These are phyloP conservation scores for Diplogelasinospora grovesii DNA, from an alignment of 495 filamentous ascomycete genomes.

Conservation along the genomic window DNA sequence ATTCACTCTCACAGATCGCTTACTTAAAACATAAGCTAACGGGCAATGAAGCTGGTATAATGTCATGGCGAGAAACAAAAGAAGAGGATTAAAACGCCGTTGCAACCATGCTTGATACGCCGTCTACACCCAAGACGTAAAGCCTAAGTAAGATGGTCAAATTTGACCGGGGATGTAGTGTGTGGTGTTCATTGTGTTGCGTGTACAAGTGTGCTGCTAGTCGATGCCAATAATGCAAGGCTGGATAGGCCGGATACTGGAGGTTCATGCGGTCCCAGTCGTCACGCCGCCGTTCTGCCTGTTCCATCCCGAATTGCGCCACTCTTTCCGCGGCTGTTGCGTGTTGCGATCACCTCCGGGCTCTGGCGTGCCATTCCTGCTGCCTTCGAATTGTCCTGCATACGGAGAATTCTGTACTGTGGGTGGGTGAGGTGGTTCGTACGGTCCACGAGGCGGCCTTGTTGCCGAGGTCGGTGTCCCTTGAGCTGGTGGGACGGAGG, in stretches of 20 bases:
- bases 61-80: no score
- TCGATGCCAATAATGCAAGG: no score
- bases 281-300: conserved; percentile 33
- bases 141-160: neutral
- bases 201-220: no score
- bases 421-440: conserved; percentile 14
- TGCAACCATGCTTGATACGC: no score
- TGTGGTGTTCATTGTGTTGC: no score
- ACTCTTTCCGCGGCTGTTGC: conserved; percentile 37
- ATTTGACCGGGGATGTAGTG: no score
- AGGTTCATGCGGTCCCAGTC: conserved; percentile 23
- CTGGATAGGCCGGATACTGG: conserved; percentile 1
- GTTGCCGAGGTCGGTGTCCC: conserved; percentile 41
- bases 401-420: conserved; percentile 18
- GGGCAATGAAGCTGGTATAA: no score
- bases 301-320: conserved; percentile 49
- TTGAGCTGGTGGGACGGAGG: conserved; percentile 6
- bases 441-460: conserved; percentile 34
- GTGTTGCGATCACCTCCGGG: conserved; percentile 23
- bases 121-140: neutral
- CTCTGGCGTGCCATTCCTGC: conserved; percentile 19
- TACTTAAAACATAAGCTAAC: no score
- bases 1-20: no score
- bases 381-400: conserved; percentile 19
- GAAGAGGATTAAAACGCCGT: no score